Evolutionary conservation across 2,329 filamentous ascomycete species (phyloP), one percentile per base, ranked within the genome.

Genomic region (Fusarium brachygibbosum): DNA sequence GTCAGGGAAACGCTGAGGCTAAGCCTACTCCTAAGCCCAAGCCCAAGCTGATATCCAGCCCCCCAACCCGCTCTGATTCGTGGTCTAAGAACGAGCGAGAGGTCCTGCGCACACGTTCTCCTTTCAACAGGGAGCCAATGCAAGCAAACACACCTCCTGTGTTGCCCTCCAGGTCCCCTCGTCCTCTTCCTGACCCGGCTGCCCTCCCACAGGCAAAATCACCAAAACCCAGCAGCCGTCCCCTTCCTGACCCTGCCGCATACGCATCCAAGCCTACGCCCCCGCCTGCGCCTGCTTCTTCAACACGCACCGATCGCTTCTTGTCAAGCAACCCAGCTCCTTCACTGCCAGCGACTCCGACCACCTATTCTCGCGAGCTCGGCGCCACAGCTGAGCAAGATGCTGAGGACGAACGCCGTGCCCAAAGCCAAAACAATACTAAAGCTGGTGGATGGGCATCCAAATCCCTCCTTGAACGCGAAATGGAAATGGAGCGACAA

Each of bases 401-500:
- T 58, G 83, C 81, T 16, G 88, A 91, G 73, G 88, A 90, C 75
- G 84, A 86, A 25, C 85, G 87, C 5, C 88, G 89, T 14, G 79
- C 81, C 2, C 84, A 87, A 53, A 83, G 86, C 13, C 89, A 91
- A 74, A 79, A 81, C 49, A 85, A 87, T 76, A 90, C 88, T 21
- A 89, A 88, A 76, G 86, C 88, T 2, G 86, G 82, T 29, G 88
- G 87, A 0, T 88, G 86, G 86, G 88, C 88, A 2, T 85, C 85
- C 68, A 92, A 91, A 81, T 91, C 89, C 0, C 83, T 94, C 12
- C 85, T 94, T 2, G 92, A 94, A 79, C 87, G 90, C 29, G 92
- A 94, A 79, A 93, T 94, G 90, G 91, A 94, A 77, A 84, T 91
- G 76, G 92, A 94, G 79, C 85, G 92, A 11, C 88, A 93, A 80